Base-by-base conservation (phyloP, 2,329 filamentous ascomycete species). In the Aspergillus spinulosporus region DNA sequence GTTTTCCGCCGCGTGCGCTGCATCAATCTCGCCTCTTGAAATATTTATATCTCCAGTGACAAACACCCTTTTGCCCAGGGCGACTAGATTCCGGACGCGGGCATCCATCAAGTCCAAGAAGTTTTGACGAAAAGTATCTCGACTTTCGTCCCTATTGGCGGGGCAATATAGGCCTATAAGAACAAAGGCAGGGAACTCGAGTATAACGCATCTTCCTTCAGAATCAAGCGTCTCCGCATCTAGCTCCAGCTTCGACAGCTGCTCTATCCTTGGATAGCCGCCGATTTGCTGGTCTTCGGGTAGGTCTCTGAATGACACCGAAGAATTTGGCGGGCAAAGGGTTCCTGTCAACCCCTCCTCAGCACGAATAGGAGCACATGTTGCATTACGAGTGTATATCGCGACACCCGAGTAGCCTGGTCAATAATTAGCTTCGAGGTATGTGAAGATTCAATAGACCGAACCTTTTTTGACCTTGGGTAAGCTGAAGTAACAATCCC, bases 401-500 rank as follows among this genome's bases (percentile, higher is more conserved):
- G 88, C 94, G 1, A 99, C 93, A 1, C 94, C 94, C 29, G 93
- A 96, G 71, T 97, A 99, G 26, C 94, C 92, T 96, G 40, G 54
- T 52, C 46, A 7, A 54, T 68, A n/a, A 14, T 42, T 48, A 64
- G 50, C 6, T 46, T 9, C 2, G 14, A 3, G 4, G 14, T 7
- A 2, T 14, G 40, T 9, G 51, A 4, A 14, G 34, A 26, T n/a
- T 21, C 14, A 4, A 26, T 9, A 21, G 26, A 14, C 26, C 12
- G 54, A 62, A 88, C 91, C 93, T 80, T 97, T 97, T 73, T 97
- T 97, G 69, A 95, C 83, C 70, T 88, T 91, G 0, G 94, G 94
- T 26, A 99, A 79, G 70, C 92, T 97, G 75, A 97, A 97, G 75
- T 88, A 96, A 62, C 92, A 92, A 71, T 99, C 94, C 93, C 93